phyloP scores from a whole-genome alignment of 2,329 filamentous ascomycete genomes.

The Penicillium sp. region DNA sequence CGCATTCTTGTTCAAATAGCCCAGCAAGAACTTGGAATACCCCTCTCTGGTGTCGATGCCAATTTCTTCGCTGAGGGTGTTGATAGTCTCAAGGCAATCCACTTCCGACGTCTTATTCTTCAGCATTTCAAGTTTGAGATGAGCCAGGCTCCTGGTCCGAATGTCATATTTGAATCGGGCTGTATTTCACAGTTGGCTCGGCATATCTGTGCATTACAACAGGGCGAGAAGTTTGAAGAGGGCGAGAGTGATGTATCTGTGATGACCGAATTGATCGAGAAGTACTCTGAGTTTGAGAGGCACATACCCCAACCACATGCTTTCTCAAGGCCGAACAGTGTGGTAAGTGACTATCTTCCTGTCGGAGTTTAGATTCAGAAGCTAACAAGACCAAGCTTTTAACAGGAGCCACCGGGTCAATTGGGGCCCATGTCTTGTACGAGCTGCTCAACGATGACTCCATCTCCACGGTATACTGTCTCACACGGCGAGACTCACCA shows the following conservation, averaged over 20 bases:
- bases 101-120: conserved; percentile 38
- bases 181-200: conserved; percentile 32
- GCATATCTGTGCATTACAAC: conserved; percentile 27
- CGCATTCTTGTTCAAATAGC: conserved; percentile 26
- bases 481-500: conserved; percentile 26
- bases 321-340: conserved; percentile 16
- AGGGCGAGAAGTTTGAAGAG: conserved; percentile 6
- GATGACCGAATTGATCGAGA: conserved; percentile 41
- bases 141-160: conserved; percentile 26
- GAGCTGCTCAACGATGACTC: conserved; percentile 32
- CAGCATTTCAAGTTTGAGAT: conserved; percentile 31
- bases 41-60: conserved; percentile 23
- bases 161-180: conserved; percentile 39
- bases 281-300: conserved; percentile 39
- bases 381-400: conserved; percentile 22
- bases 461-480: conserved; percentile 32
- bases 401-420: conserved; percentile 40
- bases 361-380: background rate
- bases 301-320: conserved; percentile 19
- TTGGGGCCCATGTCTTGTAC: conserved; percentile 36
- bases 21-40: conserved; percentile 27
- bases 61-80: conserved; percentile 42
- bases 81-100: conserved; percentile 42
- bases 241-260: conserved; percentile 18
- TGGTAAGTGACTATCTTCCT: conserved; percentile 15